Evolutionary conservation across 1,284 basidiomycete species (phyloP).

Genomic region (Bondarzewia mesenterica): DNA sequence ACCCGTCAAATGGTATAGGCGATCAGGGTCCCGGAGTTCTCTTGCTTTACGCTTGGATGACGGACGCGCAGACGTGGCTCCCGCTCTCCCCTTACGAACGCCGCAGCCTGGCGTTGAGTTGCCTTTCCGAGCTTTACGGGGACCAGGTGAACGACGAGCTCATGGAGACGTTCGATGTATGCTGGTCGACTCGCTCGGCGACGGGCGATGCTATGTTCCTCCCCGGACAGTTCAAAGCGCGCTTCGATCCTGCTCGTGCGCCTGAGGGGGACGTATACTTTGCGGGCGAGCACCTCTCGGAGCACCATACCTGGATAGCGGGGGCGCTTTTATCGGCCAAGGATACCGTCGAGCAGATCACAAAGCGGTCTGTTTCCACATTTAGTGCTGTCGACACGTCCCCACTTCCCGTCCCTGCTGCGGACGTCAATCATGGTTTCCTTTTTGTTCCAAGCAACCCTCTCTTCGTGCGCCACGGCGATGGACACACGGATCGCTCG

Average conservation of each 20-base stretch:
- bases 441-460: too few species aligned
- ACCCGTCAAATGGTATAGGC: conserved; percentile 27
- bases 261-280: conserved; percentile 2
- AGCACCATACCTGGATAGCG: conserved; percentile 5
- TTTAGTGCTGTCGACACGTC: background rate
- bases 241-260: conserved; percentile 1
- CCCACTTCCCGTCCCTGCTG: background rate
- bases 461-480: background rate
- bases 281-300: conserved; percentile 4
- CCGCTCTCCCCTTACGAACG: conserved; percentile 11
- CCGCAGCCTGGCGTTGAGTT: conserved; percentile 9
- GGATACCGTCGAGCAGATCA: conserved; percentile 3
- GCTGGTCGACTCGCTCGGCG: conserved; percentile 1
- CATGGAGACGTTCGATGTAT: conserved; percentile 4
- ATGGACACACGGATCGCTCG: too few species aligned
- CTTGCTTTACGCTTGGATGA: conserved; percentile 18
- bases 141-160: background rate
- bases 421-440: too few species aligned
- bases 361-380: too few species aligned
- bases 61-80: conserved; percentile 11
- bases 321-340: conserved; percentile 1
- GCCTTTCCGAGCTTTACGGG: conserved; percentile 8
- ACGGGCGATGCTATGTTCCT: conserved; percentile 7
- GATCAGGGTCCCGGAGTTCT: conserved; percentile 17
- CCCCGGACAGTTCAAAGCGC: conserved; percentile 3